Base-by-base conservation (phyloP, 352 stramenopile species). In the Pythium rishiriense region DNA sequence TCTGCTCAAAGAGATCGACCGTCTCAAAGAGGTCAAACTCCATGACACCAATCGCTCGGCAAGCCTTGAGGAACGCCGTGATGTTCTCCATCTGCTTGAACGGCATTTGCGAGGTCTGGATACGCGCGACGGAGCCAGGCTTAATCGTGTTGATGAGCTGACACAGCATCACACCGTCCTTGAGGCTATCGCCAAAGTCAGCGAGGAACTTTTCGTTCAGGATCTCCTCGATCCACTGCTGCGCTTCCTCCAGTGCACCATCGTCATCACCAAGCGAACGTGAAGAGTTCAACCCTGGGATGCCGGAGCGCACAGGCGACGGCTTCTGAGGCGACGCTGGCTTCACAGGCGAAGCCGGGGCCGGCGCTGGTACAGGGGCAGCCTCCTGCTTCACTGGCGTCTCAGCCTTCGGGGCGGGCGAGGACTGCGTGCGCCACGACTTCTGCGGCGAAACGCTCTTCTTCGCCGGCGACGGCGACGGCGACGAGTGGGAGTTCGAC, bases 31-130 rank as follows among this genome's bases (percentile, higher is more conserved):
- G 64, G 59, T 97, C 88, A 66, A 88, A 93, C 74, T 97, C 90
- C 64, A 78, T 81, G 19, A 97, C 85, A 45, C 89, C 89, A 51
- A 97, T 88, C 37, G 70, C 70, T 48, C 88, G 85, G 56, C 88
- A 96, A 12, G 81, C 89, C 59, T 83, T 81, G 61, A 97, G 62
- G 63, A 97, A 97, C n/a, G 72, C 70, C 47, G 85, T 88, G 42
- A 97, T 86, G 62, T 97, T 96, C 67, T 97, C 90, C 89, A 97
- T 97, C 53, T 94, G 83, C 79, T 96, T 96, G 76, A 98, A 98
- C 19, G 88, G 81, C 85, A 97, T 91, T 56, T 79, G 90, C 17
- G 87, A 96, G 50, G 69, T 89, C 69, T 95, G 82, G 37, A 96
- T 75, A 58, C 85, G 83, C 58, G 66, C 68, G 19, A 96, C 74